Evolutionary conservation across 2,329 filamentous ascomycete genomes (phyloP), one percentile per base, ranked within the genome.

Genomic region (Epichloe baconii): DNA sequence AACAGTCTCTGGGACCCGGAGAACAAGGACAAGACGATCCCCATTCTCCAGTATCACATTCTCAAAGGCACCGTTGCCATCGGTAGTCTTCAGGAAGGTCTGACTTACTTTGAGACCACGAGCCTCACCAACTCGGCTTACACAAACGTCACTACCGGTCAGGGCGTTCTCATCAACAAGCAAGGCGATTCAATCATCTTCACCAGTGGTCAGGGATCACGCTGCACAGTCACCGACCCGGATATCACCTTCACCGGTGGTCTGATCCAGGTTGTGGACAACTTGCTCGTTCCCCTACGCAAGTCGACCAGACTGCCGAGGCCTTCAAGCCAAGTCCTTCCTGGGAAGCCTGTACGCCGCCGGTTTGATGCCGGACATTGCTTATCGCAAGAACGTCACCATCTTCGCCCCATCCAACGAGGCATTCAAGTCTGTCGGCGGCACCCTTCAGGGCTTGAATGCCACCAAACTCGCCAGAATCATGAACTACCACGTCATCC

Each of bases 401-500:
- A 71, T 86, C 54, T 85, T 86, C 56, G 80, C 76, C 0, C 82
- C 83, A 2, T 73, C 68, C 60, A 80, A 84, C 61, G 67, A 67
- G 2, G 80, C 80, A 12, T 80, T 85, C 67, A 68, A 74, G 36
- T 64, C 68, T 26, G 77, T 85, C 43, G 78, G 75, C 51, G 77
- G 71, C 47, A 67, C 73, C 26, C 60, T 80, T 11, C 61, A 64
- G 31, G 71, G 71, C 52, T 62, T 82, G 34, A 70, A 69, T 23
- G 61, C 64, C 0, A 63, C 71, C 4, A 63, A 78, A 14, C 68
- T 85, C 1, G 62, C 70, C 2, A 63, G 62, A 31, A 72, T 86
- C 48, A 70, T 86, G 36, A 66, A 71, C 26, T 87, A 87, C 66
- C 83, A 88, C 62, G 72, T 86, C 48, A 66, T 86, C 44, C 71